Evolutionary conservation across 768 basidiomycete genomes (phyloP).

Genomic region (Rhizopogon rudus): DNA sequence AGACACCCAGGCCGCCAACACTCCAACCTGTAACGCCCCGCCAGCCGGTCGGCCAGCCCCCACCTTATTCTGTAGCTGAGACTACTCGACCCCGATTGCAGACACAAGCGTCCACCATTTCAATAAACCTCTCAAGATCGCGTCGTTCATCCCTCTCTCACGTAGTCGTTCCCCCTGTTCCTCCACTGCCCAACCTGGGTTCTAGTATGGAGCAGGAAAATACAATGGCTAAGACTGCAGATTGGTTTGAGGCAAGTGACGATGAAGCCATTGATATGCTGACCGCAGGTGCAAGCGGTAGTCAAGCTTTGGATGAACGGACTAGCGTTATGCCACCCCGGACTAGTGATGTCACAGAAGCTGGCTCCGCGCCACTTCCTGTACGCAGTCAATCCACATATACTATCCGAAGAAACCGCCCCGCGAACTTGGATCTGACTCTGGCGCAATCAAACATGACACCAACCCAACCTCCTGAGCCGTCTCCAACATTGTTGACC

Average conservation of each 20-base stretch:
- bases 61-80: slow-evolving; percentile 51
- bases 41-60: slow-evolving; percentile 51
- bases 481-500: slow-evolving; percentile 61
- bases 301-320: slow-evolving; percentile 77
- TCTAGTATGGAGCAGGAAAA: slow-evolving; percentile 29
- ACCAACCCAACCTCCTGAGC: slow-evolving; percentile 36
- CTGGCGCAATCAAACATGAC: slow-evolving; percentile 31
- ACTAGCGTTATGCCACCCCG: slow-evolving; percentile 51
- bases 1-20: slow-evolving; percentile 23
- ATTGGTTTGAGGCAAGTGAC: slow-evolving; percentile 81
- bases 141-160: slow-evolving; percentile 54
- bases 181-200: slow-evolving; percentile 30
- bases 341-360: slow-evolving; percentile 17
- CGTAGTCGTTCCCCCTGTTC: slow-evolving; percentile 47
- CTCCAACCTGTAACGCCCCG: slow-evolving; percentile 14
- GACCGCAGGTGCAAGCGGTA: slow-evolving; percentile 77
- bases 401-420: slow-evolving; percentile 47
- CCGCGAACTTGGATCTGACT: slow-evolving; percentile 64
- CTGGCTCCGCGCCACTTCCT: slow-evolving; percentile 20
- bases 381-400: slow-evolving; percentile 23
- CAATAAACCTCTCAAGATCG: slow-evolving; percentile 40
- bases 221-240: slow-evolving; percentile 45
- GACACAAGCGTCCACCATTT: slow-evolving; percentile 36
- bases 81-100: slow-evolving; percentile 27
- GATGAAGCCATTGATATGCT: slow-evolving; percentile 84